Conservation (phyloP, 202 grass and related monocot genomes). For the Musa balbisiana region DNA sequence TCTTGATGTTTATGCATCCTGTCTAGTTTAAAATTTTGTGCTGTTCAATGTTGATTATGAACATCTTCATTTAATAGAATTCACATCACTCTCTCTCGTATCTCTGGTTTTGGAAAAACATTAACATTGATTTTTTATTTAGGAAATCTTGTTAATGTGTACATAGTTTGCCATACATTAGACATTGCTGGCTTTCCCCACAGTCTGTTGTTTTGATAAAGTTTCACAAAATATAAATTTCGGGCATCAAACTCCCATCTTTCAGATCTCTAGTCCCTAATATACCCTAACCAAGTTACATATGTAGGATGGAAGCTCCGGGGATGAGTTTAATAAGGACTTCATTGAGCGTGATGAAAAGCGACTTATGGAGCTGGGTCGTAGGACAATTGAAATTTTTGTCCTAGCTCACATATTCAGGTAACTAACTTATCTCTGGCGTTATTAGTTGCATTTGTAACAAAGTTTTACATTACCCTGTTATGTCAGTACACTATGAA, state of each 20-base stretch:
- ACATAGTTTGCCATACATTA: no score
- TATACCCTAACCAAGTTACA: neutral
- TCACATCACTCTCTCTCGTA: no score
- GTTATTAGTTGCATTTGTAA: neutral
- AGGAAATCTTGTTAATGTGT: no score
- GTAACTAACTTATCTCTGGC: neutral
- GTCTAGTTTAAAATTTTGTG: no score
- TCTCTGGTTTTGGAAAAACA: no score
- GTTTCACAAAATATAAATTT: no score
- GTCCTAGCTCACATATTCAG: constrained; percentile 17
- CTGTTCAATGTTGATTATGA: no score
- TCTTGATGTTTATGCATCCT: no score
- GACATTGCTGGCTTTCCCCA: no score
- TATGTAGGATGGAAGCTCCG: constrained; percentile 19
- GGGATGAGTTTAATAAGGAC: constrained; percentile 20
- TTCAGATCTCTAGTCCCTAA: neutral
- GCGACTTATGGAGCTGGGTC: constrained; percentile 15
- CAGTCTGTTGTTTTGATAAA: no score
- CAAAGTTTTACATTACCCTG: neutral
- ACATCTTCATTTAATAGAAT: no score
- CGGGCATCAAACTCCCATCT: neutral
- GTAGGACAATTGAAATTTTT: constrained; percentile 15
- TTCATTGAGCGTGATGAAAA: constrained; percentile 20
- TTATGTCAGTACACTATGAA: neutral
- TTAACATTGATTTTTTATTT: no score